Percentiles rank a stretch among this genome's conserved stretches.
Evolutionary conservation across 768 basidiomycete genomes (phyloP).

Genomic region (Lactarius evosmus): DNA sequence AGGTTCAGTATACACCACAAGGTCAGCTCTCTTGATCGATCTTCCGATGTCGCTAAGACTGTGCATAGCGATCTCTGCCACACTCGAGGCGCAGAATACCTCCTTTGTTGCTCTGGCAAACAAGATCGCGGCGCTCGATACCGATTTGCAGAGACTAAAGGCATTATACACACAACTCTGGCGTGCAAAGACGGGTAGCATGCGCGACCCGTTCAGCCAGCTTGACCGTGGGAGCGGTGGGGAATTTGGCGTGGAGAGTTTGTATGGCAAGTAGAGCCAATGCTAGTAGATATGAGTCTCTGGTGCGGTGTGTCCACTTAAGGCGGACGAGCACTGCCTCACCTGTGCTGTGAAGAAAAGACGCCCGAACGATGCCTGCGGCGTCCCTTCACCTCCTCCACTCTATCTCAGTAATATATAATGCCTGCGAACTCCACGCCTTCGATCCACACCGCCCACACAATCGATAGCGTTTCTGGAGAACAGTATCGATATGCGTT

Average conservation of each 20-base stretch:
- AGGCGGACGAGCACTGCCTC: neutral
- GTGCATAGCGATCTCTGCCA: conserved; percentile 60
- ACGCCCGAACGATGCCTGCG: neutral
- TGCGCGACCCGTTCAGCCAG: conserved; percentile 76
- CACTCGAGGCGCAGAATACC: conserved; percentile 75
- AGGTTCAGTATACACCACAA: conserved; percentile 71
- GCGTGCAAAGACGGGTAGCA: conserved; percentile 76
- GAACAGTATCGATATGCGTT: conserved; percentile 83
- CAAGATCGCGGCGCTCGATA: conserved; percentile 70
- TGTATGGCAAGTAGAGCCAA: conserved; percentile 39
- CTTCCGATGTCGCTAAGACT: conserved; percentile 7
- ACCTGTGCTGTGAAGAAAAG: neutral
- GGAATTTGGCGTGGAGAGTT: conserved; percentile 50
- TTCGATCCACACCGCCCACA: neutral
- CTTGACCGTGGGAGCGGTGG: conserved; percentile 38
- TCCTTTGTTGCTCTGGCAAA: conserved; percentile 74
- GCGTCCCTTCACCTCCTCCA: neutral
- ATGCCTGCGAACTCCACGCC: neutral
- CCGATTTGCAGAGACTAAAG: conserved; percentile 75
- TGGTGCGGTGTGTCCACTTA: neutral
- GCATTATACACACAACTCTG: conserved; percentile 71
- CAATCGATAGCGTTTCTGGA: conserved; percentile 39
- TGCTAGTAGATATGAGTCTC: neutral
- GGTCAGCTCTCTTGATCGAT: conserved; percentile 40
- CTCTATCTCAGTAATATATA: neutral